Evolutionary conservation across 2,329 filamentous ascomycete genomes (phyloP).

Genomic region (Colletotrichum sp.): DNA sequence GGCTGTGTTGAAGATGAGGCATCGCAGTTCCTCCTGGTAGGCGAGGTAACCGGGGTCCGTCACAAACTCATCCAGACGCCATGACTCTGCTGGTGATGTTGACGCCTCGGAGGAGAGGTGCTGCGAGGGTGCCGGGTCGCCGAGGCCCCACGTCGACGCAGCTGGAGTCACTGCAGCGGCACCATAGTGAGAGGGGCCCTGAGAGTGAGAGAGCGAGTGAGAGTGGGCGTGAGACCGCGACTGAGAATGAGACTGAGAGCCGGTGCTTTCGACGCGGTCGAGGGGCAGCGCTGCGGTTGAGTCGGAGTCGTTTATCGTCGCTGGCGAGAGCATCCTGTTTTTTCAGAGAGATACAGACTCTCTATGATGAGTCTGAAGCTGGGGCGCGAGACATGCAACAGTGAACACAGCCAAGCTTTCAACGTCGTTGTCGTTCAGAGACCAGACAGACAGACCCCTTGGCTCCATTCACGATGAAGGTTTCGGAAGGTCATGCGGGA

Average conservation of each 20-base stretch:
- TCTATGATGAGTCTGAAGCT: neutral
- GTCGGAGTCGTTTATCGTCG: neutral
- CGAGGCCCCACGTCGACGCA: slow-evolving; percentile 1
- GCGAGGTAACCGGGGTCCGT: slow-evolving; percentile 47
- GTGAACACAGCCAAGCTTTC: neutral
- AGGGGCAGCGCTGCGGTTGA: neutral
- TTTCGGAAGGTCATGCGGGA: slow-evolving; percentile 12
- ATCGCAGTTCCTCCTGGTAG: slow-evolving; percentile 50
- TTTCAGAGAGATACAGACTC: neutral
- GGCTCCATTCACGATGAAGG: neutral
- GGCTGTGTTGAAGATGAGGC: slow-evolving; percentile 50
- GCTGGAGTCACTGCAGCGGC: neutral
- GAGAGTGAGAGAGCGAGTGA: neutral
- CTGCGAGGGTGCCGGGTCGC: slow-evolving; percentile 8
- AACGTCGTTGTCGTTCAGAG: neutral
- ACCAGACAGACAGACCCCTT: neutral
- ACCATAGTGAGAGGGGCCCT: neutral
- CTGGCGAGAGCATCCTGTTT: neutral
- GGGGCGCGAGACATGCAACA: neutral
- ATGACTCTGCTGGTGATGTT: slow-evolving; percentile 32
- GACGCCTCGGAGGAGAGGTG: slow-evolving; percentile 19
- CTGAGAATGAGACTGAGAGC: neutral
- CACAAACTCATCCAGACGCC: slow-evolving; percentile 39
- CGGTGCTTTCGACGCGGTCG: neutral
- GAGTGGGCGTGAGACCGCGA: neutral